Evolutionary conservation across 2,329 filamentous ascomycete genomes (phyloP), one percentile per base, ranked within the genome.

Genomic region (Botrytis squamosa): DNA sequence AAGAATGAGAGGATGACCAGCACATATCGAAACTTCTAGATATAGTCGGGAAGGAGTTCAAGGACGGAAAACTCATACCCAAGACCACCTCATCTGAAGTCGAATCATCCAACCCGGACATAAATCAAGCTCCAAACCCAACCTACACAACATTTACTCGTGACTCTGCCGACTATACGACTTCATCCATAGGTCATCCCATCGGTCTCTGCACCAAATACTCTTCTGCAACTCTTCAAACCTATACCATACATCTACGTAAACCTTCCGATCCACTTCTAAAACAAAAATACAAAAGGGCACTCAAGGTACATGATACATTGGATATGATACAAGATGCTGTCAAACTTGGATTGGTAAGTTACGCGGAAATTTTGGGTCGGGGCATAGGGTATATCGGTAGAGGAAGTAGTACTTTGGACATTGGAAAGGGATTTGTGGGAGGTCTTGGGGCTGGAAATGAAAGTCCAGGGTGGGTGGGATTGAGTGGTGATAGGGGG

Each of bases 241-340:
- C 65, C 65, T 73, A 74, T 66, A 72, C 69, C 36, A 74, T 74
- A 38, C 64, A 72, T 12, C 49, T 75, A n/a, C 72, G 70, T 20
- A 75, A 75, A 62, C 69, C 55, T 14, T 52, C 66, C 38, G 74
- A 75, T 62, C 29, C 69, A 29, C 36, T 74, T 20, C 33, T 74
- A 3, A 75, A 75, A 70, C 40, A 36, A 49, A 72, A 63, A 44
- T 72, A 74, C 70, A 75, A 72, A 62, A 72, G 46, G 9, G 72
- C 74, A 22, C 63, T 75, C 60, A 75, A 74, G 59, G 72, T 74
- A 55, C 72, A 75, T 44, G 74, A 75, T 57, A 72, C 72, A 16
- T 60, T 75, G 44, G 69, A 75, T 71, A 70, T 75, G 72, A 72
- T 75, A 65, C 74, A 75, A n/a, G 72, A 75, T 49, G 74, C 74